phyloP scores from a whole-genome alignment of 345 rosid species.

The Boechera divaricarpa region DNA sequence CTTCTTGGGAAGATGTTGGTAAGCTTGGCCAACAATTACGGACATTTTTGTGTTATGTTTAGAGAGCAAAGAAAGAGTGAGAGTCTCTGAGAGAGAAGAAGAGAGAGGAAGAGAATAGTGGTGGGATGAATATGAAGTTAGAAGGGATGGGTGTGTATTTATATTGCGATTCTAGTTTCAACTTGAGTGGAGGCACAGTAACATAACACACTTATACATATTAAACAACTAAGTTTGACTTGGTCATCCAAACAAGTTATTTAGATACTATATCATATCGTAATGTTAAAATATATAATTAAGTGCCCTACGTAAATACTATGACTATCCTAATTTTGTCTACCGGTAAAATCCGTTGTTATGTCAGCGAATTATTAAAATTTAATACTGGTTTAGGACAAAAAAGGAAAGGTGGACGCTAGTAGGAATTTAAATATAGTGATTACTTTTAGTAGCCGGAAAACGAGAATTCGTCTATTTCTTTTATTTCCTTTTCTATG shows the following conservation, averaged over 20 bases:
- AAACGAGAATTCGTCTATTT: background rate
- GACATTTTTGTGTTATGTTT: conserved; percentile 24
- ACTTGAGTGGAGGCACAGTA: too few relatives aligned
- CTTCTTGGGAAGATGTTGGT: conserved; percentile 24
- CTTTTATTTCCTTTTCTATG: too few relatives aligned
- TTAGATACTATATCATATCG: background rate
- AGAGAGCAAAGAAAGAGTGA: conserved; percentile 11
- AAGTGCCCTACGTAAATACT: background rate
- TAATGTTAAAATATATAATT: background rate
- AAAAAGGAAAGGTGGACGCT: background rate
- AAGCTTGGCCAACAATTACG: conserved; percentile 16
- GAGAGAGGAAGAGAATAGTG: background rate
- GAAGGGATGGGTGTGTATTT: conserved; percentile 21
- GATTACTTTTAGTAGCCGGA: background rate
- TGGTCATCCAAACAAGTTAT: too few relatives aligned
- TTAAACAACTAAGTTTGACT: too few relatives aligned
- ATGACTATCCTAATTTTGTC: background rate
- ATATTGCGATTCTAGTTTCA: conserved; percentile 21
- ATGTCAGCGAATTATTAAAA: conserved; percentile 2
- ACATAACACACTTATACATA: too few relatives aligned
- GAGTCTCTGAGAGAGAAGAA: background rate
- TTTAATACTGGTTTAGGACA: background rate
- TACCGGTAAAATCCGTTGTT: background rate
- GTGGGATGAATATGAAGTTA: conserved; percentile 3
- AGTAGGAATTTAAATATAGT: background rate